phyloP scores from a whole-genome alignment of 345 rosid species.

The Populus pruinosa region DNA sequence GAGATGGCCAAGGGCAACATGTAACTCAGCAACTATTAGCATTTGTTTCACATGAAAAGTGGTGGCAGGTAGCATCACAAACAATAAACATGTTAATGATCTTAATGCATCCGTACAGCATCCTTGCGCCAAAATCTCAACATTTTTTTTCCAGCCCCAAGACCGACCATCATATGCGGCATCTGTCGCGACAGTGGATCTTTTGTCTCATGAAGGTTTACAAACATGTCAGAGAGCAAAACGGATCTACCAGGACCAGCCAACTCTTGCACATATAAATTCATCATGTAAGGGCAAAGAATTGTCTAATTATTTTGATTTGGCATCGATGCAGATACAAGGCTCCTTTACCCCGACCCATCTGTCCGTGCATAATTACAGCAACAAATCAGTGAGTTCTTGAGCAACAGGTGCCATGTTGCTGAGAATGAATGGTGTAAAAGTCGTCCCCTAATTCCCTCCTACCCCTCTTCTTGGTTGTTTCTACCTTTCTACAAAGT shows the following conservation, averaged over 20 bases:
- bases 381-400: neutral
- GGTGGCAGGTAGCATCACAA: neutral
- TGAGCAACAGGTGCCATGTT: neutral
- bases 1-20: no score
- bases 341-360: neutral
- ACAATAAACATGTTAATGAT: no score
- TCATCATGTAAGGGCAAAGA: neutral
- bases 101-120: no score
- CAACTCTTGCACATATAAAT: neutral
- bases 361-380: neutral
- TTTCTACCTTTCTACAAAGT: slow-evolving; percentile 17
- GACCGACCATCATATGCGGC: no score
- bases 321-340: neutral
- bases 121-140: no score
- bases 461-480: neutral
- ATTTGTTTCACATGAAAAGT: neutral
- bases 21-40: neutral
- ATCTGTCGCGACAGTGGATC: neutral
- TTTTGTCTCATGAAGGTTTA: neutral
- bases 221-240: neutral
- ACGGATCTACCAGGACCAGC: neutral
- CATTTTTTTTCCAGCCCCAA: no score
- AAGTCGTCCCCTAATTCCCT: neutral
- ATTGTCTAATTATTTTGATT: neutral
- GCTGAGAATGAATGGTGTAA: neutral